Conservation (phyloP, 768 basidiomycete genomes). For the Amylocystis lapponica region DNA sequence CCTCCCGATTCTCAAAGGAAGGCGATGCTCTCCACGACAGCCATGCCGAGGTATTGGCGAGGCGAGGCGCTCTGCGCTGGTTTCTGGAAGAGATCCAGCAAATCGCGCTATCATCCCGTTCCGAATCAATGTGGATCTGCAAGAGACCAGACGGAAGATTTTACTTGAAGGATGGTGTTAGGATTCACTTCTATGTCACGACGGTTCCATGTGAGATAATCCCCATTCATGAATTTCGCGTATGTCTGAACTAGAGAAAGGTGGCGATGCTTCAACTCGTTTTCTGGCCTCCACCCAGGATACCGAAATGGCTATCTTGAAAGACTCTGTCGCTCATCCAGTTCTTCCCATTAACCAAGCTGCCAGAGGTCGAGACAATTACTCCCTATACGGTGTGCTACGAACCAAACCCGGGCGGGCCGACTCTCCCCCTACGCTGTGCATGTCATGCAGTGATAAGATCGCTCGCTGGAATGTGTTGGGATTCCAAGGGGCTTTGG, state of each 20-base stretch:
- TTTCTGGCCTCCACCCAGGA: constrained; percentile 74
- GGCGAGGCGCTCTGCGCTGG: constrained; percentile 76
- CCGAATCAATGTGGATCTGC: constrained; percentile 47
- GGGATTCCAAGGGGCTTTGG: constrained; percentile 83
- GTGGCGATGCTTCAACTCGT: constrained; percentile 86
- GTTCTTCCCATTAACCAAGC: constrained; percentile 31
- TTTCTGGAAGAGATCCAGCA: constrained; percentile 64
- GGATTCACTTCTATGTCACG: constrained; percentile 72
- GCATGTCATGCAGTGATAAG: constrained; percentile 95
- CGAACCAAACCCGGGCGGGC: constrained; percentile 94
- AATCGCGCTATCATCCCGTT: constrained; percentile 14
- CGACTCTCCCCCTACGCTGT: constrained; percentile 76
- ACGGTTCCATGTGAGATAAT: constrained; percentile 61
- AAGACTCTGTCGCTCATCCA: constrained; percentile 39
- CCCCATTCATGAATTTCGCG: too few species aligned
- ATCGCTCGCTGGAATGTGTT: constrained; percentile 81
- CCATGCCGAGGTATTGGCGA: constrained; percentile 90
- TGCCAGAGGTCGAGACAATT: constrained; percentile 78
- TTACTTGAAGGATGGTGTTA: constrained; percentile 38
- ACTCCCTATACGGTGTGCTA: constrained; percentile 65
- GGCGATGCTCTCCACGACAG: constrained; percentile 86
- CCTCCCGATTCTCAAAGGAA: constrained; percentile 45
- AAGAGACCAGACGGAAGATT: constrained; percentile 34
- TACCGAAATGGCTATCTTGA: constrained; percentile 62
- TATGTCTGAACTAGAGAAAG: too few species aligned